Evolutionary conservation across 2,329 filamentous ascomycete genomes (phyloP).

Genomic region (Aureobasidium sp.): DNA sequence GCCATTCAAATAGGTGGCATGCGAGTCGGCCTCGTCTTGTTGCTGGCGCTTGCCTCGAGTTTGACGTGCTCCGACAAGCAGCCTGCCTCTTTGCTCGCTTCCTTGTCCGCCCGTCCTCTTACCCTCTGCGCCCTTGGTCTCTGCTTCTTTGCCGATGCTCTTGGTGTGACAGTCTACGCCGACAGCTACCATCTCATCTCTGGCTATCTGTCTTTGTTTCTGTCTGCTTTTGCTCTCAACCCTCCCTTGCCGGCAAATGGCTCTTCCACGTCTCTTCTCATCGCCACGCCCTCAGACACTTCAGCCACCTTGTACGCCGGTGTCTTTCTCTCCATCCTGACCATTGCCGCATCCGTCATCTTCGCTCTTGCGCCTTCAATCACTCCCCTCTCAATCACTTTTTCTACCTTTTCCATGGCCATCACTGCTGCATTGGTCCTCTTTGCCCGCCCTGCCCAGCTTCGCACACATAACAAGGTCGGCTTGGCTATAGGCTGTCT

Average conservation of each 20-base stretch:
- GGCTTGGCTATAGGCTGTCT: conserved; percentile 30
- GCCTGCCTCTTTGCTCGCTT: conserved; percentile 15
- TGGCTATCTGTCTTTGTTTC: conserved; percentile 42
- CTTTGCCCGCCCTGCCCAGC: conserved; percentile 35
- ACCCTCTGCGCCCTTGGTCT: conserved; percentile 33
- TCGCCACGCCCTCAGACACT: conserved; percentile 17
- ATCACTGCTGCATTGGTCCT: conserved; percentile 38
- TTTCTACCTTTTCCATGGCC: conserved; percentile 36
- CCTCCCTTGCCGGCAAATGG: conserved; percentile 37
- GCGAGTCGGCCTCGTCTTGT: conserved; percentile 45
- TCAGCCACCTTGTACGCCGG: conserved; percentile 32
- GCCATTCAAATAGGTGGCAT: conserved; percentile 49
- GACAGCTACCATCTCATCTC: conserved; percentile 30
- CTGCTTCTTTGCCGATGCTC: conserved; percentile 30
- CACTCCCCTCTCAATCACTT: conserved; percentile 30
- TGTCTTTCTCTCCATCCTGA: conserved; percentile 30
- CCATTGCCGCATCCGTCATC: conserved; percentile 31
- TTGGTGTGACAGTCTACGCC: conserved; percentile 26
- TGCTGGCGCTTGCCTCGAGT: conserved; percentile 42
- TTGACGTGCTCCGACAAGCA: conserved; percentile 29
- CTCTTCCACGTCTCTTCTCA: conserved; percentile 10
- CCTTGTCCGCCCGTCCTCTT: conserved; percentile 31
- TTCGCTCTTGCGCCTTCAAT: conserved; percentile 30
- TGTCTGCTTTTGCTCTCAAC: conserved; percentile 43
- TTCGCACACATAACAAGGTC: conserved; percentile 32